phyloP scores from a whole-genome alignment of 1,139 yeast species.

The Taphrina wiesneri region DNA sequence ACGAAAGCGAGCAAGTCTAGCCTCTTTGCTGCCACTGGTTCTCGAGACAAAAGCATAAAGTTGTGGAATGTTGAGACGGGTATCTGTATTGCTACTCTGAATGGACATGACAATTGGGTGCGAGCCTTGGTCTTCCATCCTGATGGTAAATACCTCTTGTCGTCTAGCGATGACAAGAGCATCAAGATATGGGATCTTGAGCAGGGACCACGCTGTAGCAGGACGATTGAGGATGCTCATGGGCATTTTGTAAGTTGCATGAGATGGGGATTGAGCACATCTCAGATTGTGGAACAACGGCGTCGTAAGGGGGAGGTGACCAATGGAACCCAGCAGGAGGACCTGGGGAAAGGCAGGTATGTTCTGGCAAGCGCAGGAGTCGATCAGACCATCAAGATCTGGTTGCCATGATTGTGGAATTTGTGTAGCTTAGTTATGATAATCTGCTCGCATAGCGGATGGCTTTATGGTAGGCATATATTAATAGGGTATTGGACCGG shows the following conservation, averaged over 20 bases:
- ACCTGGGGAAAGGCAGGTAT: slow-evolving; percentile 41
- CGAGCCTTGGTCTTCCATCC: slow-evolving; percentile 71
- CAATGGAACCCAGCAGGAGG: slow-evolving; percentile 28
- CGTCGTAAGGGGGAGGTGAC: slow-evolving; percentile 36
- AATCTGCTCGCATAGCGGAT: slow-evolving; percentile 17
- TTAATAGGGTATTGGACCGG: background rate
- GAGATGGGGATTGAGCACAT: slow-evolving; percentile 53
- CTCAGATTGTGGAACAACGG: slow-evolving; percentile 12
- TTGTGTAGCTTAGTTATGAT: background rate
- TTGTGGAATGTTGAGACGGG: slow-evolving; percentile 78
- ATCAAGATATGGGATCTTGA: slow-evolving; percentile 79
- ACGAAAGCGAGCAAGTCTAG: slow-evolving; percentile 23
- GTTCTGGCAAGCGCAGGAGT: slow-evolving; percentile 77
- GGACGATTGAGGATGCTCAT: slow-evolving; percentile 60
- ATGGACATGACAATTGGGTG: slow-evolving; percentile 89
- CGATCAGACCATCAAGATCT: slow-evolving; percentile 78
- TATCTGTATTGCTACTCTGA: slow-evolving; percentile 55
- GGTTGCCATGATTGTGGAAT: slow-evolving; percentile 49
- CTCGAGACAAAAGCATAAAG: slow-evolving; percentile 74
- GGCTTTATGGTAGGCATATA: background rate
- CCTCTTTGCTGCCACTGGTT: slow-evolving; percentile 63
- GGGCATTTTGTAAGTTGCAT: slow-evolving; percentile 71
- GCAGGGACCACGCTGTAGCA: slow-evolving; percentile 55
- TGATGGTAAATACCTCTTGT: slow-evolving; percentile 66
- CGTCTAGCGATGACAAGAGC: slow-evolving; percentile 78